phyloP scores from a whole-genome alignment of 169 alveolate species.

The Babesia caballi region DNA sequence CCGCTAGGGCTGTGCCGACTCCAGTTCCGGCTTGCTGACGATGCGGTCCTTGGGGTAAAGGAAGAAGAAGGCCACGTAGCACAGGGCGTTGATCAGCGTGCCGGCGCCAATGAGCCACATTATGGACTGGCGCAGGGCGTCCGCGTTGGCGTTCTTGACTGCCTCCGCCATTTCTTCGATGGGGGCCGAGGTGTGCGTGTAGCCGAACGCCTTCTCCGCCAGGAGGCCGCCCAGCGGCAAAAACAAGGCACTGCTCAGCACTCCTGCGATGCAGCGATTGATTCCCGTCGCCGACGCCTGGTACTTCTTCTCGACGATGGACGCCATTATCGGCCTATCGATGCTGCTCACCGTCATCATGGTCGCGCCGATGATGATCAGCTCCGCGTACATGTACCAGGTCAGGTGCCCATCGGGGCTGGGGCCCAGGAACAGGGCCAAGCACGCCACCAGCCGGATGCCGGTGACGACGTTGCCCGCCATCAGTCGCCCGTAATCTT shows the following conservation, averaged over 20 bases:
- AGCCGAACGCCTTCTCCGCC: constrained; percentile 83
- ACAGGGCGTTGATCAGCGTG: constrained; percentile 1
- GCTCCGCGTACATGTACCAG: constrained; percentile 47
- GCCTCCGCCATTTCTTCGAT: not conserved
- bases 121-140: constrained; percentile 13
- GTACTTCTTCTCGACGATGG: constrained; percentile 85
- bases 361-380: constrained; percentile 81
- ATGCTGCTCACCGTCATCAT: constrained; percentile 89
- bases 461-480: constrained; percentile 77
- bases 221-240: constrained; percentile 85
- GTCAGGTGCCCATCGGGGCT: constrained; percentile 59
- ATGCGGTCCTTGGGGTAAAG: constrained; percentile 4
- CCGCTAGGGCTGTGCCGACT: no score
- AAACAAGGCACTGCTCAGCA: constrained; percentile 83
- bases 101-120: constrained; percentile 4
- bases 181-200: not conserved
- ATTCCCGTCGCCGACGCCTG: constrained; percentile 84
- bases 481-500: constrained; percentile 84
- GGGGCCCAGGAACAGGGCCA: constrained; percentile 70
- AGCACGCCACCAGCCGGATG: constrained; percentile 69
- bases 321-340: constrained; percentile 85
- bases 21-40: not conserved
- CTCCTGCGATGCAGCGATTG: constrained; percentile 84
- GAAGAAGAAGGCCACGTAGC: constrained; percentile 19
- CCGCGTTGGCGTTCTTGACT: not conserved